These are phyloP conservation scores for Cytospora mali DNA, from an alignment of 2,329 filamentous ascomycete genomes.

Conservation along the genomic window DNA sequence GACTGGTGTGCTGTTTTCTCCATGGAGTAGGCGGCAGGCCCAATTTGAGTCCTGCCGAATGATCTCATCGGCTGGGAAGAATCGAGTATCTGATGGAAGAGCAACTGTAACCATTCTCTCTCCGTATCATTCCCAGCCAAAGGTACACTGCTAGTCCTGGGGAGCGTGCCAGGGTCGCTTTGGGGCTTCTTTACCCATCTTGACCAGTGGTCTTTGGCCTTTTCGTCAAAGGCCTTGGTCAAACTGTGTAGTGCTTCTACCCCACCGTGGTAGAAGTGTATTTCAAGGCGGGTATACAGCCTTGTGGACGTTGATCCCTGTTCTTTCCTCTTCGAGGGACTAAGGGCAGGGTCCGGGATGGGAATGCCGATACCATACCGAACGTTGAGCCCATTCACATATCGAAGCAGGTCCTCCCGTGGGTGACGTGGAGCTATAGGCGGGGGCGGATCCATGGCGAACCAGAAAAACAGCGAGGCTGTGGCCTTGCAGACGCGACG, in stretches of 20 bases:
- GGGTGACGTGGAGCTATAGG: conserved; percentile 8
- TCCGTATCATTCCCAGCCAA: conserved; percentile 28
- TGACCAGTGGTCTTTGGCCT: conserved; percentile 30
- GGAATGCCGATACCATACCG: conserved; percentile 35
- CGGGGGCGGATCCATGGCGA: conserved; percentile 3
- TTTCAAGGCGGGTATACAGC: conserved; percentile 29
- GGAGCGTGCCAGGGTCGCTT: conserved; percentile 29
- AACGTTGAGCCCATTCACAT: conserved; percentile 33
- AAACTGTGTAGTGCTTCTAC: conserved; percentile 25
- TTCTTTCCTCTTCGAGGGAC: conserved; percentile 29
- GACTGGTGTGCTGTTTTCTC: conserved; percentile 1
- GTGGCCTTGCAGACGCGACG: too few relatives aligned
- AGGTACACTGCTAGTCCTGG: conserved; percentile 22
- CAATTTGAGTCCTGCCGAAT: conserved; percentile 24
- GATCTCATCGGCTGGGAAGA: conserved; percentile 4
- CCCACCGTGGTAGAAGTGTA: conserved; percentile 31
- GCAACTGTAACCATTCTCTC: conserved; percentile 32
- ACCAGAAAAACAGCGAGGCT: not conserved
- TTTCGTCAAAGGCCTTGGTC: conserved; percentile 30
- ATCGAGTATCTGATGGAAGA: conserved; percentile 32
- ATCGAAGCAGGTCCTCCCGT: conserved; percentile 17
- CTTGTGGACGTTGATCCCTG: conserved; percentile 19
- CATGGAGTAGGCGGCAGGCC: conserved; percentile 12
- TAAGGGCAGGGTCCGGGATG: conserved; percentile 30
- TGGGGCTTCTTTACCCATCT: conserved; percentile 33